phyloP scores from a whole-genome alignment of 345 rosid genomes.

The Chamaenerion angustifolium region DNA sequence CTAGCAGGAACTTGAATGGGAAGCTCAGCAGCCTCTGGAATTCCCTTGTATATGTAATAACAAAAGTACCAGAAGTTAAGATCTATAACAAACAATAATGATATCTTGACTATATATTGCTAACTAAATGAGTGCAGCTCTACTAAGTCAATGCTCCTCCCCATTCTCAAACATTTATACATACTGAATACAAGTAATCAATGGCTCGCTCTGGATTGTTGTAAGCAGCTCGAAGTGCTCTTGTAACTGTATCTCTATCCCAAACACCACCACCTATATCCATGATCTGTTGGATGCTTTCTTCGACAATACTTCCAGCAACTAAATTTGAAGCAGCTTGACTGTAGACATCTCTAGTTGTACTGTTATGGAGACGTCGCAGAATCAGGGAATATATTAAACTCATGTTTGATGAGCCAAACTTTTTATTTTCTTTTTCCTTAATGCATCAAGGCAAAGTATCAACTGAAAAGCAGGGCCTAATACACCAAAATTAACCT shows the following conservation, averaged over 20 bases:
- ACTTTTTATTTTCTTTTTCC: too few species aligned
- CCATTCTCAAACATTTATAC: constrained; percentile 8
- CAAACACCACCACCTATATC: constrained; percentile 95
- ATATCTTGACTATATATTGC: not conserved
- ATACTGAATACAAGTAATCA: constrained; percentile 85
- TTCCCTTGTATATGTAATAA: constrained; percentile 45
- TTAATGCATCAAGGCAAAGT: not conserved
- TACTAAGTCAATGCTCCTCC: too few species aligned
- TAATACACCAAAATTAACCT: too few species aligned
- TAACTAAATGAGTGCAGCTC: too few species aligned
- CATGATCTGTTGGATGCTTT: constrained; percentile 69
- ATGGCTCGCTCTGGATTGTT: constrained; percentile 99
- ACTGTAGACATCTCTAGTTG: constrained; percentile 40
- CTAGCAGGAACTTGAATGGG: constrained; percentile 35
- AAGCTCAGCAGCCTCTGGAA: constrained; percentile 75
- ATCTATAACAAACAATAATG: not conserved
- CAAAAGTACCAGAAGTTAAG: constrained; percentile 9
- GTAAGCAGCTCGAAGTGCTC: constrained; percentile 96
- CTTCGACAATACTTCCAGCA: constrained; percentile 61
- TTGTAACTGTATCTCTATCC: constrained; percentile 87
- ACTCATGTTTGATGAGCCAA: too few species aligned
- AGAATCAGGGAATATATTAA: not conserved
- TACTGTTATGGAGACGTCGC: constrained; percentile 31
- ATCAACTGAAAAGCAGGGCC: not conserved
- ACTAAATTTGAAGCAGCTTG: constrained; percentile 88